Evolutionary conservation across 257 asterid genomes (phyloP), one percentile per base, ranked within the genome.

Genomic region (Forsythia viridissima): DNA sequence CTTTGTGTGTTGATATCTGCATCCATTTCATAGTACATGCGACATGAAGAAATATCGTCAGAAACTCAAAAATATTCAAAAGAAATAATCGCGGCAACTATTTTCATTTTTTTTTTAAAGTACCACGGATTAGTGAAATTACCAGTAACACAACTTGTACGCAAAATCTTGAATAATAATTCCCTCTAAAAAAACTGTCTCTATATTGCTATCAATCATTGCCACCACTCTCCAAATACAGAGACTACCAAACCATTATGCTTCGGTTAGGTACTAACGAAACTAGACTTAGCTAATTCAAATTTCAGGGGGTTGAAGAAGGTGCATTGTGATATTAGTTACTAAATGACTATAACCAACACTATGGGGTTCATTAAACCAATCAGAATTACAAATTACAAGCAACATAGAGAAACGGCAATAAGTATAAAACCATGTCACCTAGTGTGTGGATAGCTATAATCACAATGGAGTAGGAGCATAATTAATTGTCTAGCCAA

Each of bases 1-100:
- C 88, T 93, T 93, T 76, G 99, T 95, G 82, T 95, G 98, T 80
- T 95, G 99, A 89, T 93, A 96, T 85, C 99, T 96, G 97, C 88
- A 68, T 78, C 77, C 81, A 73, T 80, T 39, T 83, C 67, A 82
- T 77, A 69, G 76, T 80, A 77, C 91, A 88, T 87, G 92, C 84
- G 89, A 89, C 86, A 86, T 61, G 74, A 41, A 83, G 73, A 88
- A 77, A 51, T 16, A 48, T 67, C 63, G 87, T 86, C 85, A 87
- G 86, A 80, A 57, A 77, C 77, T 66, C 71, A 68, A 52, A 12
- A 44, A 43, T 13, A 59, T n/a, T 36, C 71, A 70, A 77, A 76
- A n/a, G 11, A 57, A 52, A n/a, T 71, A 52, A 71, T 67, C 44
- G 43, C 57, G 44, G 63, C 41, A 43, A 52, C 44, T 61, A n/a